Evolutionary conservation across 768 basidiomycete species (phyloP), one percentile per base, ranked within the genome.

Genomic region (Termitomyces sp.): DNA sequence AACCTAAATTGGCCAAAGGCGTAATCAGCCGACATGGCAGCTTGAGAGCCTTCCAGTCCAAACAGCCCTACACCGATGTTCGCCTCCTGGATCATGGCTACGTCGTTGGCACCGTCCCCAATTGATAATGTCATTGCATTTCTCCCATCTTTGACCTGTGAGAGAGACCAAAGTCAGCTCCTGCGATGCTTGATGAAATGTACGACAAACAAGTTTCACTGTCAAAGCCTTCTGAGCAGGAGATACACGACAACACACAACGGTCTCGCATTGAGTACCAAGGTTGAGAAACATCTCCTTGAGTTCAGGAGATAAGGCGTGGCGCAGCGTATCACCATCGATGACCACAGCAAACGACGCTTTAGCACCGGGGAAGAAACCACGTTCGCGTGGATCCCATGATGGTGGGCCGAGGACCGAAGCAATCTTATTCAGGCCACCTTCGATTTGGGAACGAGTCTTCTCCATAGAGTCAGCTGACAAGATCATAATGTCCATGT

Each of bases 41-140:
- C 96, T 72, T 98, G 96, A 22, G 94, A 95, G 52, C 96, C 96
- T 71, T 98, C 96, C 39, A 95, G 82, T 47, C 96, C 96, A 65
- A 93, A 84, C 30, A 98, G 76, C 22, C 96, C 96, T 68, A 95
- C 93, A 3, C 96, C 96, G 63, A 98, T 89, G 70, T 98, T 95
- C n/a, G 96, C 96, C 68, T 96, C 96, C 70, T 98, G 96, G 59
- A 98, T 98, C 96, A 98, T 98, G 6, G 95, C 95, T 24, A 98
- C 96, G 68, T 98, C 96, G 68, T 98, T 98, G 16, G 96, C 96
- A 56, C 93, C 94, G 66, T 98, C 96, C 11, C 96, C 96, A 55
- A 99, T 98, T 0, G 95, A 91, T 31, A 98, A 72, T 1, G 95
- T 96, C 96, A 98, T 97, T 0, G 95, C 95, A 52, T 93, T 88